Evolutionary conservation across 148 eudicot species (phyloP).

Genomic region (Vaccinium vitisidaea): DNA sequence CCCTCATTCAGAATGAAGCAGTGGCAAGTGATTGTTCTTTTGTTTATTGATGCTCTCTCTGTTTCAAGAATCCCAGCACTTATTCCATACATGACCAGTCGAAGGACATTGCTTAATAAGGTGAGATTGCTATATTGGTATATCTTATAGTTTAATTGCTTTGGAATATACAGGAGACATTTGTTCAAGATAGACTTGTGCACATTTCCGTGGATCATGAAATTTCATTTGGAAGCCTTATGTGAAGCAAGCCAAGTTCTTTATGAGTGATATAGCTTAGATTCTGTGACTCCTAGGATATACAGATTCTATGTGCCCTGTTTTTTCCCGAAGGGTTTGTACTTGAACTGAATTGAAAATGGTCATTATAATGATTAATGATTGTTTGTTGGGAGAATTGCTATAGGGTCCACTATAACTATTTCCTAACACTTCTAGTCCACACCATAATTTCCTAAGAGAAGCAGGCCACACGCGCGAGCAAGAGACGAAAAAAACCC

Average conservation of each 20-base stretch:
- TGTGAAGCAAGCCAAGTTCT: background rate
- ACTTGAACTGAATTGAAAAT: background rate
- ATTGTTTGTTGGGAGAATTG: background rate
- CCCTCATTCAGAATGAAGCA: constrained; percentile 81
- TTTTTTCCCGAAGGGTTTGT: background rate
- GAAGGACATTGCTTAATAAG: constrained; percentile 60
- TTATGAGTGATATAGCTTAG: background rate
- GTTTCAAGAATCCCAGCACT: constrained; percentile 77
- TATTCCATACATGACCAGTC: constrained; percentile 55
- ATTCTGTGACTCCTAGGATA: background rate
- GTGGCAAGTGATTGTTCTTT: constrained; percentile 82
- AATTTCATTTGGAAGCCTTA: background rate
- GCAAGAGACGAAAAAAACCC: no score
- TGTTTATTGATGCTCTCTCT: constrained; percentile 88
- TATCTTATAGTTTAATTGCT: background rate
- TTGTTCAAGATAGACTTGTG: background rate
- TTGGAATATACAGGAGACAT: background rate
- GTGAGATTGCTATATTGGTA: constrained; percentile 26
- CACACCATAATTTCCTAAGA: no score
- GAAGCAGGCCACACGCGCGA: no score
- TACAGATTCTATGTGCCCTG: background rate
- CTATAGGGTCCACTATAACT: no score
- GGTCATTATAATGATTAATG: background rate
- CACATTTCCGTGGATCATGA: background rate
- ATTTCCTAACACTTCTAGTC: no score